Evolutionary conservation across 2,329 filamentous ascomycete genomes (phyloP).

Genomic region (Alternaria postmessia): DNA sequence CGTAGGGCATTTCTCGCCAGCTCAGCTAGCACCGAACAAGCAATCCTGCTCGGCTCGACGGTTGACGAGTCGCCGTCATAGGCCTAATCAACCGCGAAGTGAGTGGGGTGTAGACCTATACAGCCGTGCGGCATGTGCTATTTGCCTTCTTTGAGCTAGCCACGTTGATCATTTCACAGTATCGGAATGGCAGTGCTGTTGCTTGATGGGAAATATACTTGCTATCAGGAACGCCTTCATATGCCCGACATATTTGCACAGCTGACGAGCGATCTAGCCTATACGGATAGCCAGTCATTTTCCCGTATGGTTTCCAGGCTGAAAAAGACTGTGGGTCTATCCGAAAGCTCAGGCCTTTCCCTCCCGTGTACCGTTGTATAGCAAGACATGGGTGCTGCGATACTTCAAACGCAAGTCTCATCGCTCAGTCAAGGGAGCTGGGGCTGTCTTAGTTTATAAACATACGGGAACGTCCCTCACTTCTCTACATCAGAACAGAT

Average conservation of each 20-base stretch:
- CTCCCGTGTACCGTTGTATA: constrained; percentile 22
- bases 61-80: constrained; percentile 20
- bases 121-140: constrained; percentile 28
- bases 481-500: constrained; percentile 1
- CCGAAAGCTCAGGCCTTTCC: constrained; percentile 24
- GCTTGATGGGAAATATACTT: constrained; percentile 21
- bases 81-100: constrained; percentile 8
- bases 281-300: constrained; percentile 12
- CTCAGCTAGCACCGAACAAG: constrained; percentile 39
- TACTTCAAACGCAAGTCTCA: constrained; percentile 26
- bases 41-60: constrained; percentile 29
- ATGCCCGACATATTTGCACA: constrained; percentile 6
- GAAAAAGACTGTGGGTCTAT: constrained; percentile 17
- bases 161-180: constrained; percentile 27
- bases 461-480: constrained; percentile 4
- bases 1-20: constrained; percentile 31
- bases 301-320: constrained; percentile 30
- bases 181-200: constrained; percentile 27
- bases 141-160: constrained; percentile 28
- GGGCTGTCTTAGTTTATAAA: constrained; percentile 30
- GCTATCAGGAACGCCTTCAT: constrained; percentile 11
- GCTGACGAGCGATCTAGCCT: constrained; percentile 4
- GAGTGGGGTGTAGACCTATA: constrained; percentile 9
- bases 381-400: constrained; percentile 18
- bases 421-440: constrained; percentile 9